Percentiles rank a stretch among this genome's conserved stretches.
Conservation (phyloP, 2,329 filamentous ascomycete species). For the Aspergillus vadensis region DNA sequence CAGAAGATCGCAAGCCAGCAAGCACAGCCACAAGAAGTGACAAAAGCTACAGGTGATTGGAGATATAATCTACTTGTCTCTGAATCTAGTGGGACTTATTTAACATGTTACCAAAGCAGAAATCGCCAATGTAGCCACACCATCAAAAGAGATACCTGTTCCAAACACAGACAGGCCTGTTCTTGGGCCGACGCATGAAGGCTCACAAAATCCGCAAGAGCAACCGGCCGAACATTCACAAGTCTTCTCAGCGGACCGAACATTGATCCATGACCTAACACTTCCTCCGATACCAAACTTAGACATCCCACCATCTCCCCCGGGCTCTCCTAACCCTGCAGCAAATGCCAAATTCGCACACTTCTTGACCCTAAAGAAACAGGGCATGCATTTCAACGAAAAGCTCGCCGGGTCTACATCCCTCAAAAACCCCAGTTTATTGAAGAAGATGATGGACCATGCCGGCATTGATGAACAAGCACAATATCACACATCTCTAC, state of each 20-base stretch:
- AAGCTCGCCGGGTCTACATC: conserved; percentile 60
- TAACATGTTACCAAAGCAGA: conserved; percentile 9
- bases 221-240: not conserved
- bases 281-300: conserved; percentile 49
- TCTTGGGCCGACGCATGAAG: conserved; percentile 40
- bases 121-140: conserved; percentile 1
- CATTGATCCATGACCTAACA: conserved; percentile 59
- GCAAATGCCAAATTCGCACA: conserved; percentile 60
- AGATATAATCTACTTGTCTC: not conserved
- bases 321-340: conserved; percentile 46
- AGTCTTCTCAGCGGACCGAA: conserved; percentile 50
- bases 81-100: not conserved
- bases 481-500: conserved; percentile 57
- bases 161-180: conserved; percentile 32
- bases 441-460: conserved; percentile 60
- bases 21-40: conserved; percentile 4
- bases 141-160: conserved; percentile 5
- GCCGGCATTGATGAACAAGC: conserved; percentile 56
- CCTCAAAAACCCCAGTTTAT: conserved; percentile 61
- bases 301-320: conserved; percentile 49
- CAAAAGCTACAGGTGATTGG: conserved; percentile 13
- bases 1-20: conserved; percentile 7
- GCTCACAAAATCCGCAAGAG: conserved; percentile 18
- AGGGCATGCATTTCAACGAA: conserved; percentile 65
- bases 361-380: conserved; percentile 63